Base-by-base conservation (phyloP, 805 yeast genomes). In the Cyberlindnera maclurae region DNA sequence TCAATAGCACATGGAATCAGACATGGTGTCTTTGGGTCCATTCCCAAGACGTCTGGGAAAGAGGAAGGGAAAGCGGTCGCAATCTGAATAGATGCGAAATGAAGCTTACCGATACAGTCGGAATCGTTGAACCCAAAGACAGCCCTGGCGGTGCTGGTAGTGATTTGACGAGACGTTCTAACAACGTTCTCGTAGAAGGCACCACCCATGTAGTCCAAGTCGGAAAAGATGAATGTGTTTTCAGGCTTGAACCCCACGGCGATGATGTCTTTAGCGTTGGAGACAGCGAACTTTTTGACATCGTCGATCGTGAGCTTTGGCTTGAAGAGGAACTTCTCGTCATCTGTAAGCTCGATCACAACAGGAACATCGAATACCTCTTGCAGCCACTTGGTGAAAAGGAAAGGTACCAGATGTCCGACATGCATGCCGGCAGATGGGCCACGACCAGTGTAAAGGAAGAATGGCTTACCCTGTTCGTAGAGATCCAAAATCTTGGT, bases 1-100 rank as follows among this genome's bases (percentile, higher is more conserved):
- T 93, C 98, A 59, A 93, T 93, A 34, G 98, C 98, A 72, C 98
- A 93, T 29, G 98, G 98, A 62, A 93, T 93, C 62, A 93, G 70
- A 64, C 96, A 87, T 45, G 96, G 97, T 0, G 97, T 87, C 67
- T 89, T 93, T 35, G 79, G 69, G 33, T 94, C 86, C 54, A 81
- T 65, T 6, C 86, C 96, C 51, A 93, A 74, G 17, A 93, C 83
- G 47, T 82, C 95, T 3, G 97, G 98, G 75, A 86, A 93, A 12
- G 97, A 85, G 35, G 90, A 84, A 42, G 96, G 95, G 69, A 93
- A 90, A 2, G 96, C 94, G 13, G 97, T 80, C 18, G 97, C 85
- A 55, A 94, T 93, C 68, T 93, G 98, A 54, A 93, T 78, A 27
- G 96, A 85, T 12, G 97, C 97, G 65, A 89, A 93, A 62, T 90